These are phyloP conservation scores for Heliosperma pusillum DNA, from an alignment of 148 eudicot species.

Conservation along the genomic window DNA sequence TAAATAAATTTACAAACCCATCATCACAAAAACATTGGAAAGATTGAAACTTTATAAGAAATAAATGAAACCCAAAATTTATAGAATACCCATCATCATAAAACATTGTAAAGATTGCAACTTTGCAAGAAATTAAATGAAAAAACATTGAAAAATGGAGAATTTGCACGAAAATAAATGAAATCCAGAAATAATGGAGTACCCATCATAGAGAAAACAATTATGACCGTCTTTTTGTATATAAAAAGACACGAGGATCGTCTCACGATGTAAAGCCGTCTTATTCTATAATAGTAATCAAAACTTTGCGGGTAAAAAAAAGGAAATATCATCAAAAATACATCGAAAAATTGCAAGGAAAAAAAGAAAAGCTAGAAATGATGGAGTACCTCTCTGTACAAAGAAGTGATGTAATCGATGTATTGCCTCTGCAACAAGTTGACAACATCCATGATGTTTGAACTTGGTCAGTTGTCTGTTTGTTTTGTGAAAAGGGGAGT, in stretches of 20 bases:
- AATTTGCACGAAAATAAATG: neutral
- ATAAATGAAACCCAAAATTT: conserved; percentile 13
- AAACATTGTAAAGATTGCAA: neutral
- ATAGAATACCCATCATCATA: neutral
- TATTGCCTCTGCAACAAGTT: conserved; percentile 39
- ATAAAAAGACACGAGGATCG: too few species aligned
- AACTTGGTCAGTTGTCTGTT: neutral
- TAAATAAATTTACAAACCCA: neutral
- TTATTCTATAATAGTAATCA: neutral
- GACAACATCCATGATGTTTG: conserved; percentile 35
- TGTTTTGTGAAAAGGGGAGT: neutral
- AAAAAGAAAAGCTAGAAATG: conserved; percentile 7
- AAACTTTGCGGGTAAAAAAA: too few species aligned
- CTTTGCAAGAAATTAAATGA: neutral
- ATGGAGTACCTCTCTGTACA: conserved; percentile 33
- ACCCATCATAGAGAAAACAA: too few species aligned
- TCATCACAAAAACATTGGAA: conserved; percentile 2
- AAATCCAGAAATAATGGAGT: conserved; percentile 10
- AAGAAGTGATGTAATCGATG: conserved; percentile 26
- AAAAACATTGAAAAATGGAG: too few species aligned
- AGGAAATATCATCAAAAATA: neutral
- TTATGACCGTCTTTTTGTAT: too few species aligned
- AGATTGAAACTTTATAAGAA: neutral
- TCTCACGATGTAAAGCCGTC: too few species aligned
- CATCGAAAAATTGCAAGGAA: neutral